Evolutionary conservation across 176 grass and related monocot species (phyloP).

Genomic region (Phoenix roebelenii): DNA sequence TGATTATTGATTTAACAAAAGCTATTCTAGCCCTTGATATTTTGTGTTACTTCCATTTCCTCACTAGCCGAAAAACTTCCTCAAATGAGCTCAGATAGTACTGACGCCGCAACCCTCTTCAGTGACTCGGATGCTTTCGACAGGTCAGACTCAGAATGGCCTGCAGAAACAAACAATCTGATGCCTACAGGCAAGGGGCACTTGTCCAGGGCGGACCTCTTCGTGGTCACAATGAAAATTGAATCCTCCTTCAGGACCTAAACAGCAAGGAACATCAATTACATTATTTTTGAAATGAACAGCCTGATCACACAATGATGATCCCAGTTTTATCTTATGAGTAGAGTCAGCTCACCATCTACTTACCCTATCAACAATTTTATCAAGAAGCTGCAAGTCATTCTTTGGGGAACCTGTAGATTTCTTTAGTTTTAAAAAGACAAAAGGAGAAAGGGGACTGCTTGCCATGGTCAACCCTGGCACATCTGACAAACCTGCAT

Average conservation of each 20-base stretch:
- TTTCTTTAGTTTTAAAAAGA: conserved; percentile 84
- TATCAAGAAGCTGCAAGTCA: conserved; percentile 60
- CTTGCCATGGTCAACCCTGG: conserved; percentile 61
- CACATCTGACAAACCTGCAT: conserved; percentile 54
- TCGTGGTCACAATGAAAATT: conserved; percentile 8
- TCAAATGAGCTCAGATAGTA: conserved; percentile 1
- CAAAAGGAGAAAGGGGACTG: conserved; percentile 53
- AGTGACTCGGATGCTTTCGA: conserved; percentile 2
- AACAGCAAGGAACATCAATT: neutral
- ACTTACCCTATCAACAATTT: conserved; percentile 54
- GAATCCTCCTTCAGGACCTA: conserved; percentile 17
- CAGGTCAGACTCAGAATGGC: conserved; percentile 10
- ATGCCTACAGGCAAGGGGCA: conserved; percentile 7
- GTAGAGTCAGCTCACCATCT: no score
- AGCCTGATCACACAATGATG: neutral
- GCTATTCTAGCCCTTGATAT: no score
- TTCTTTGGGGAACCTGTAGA: conserved; percentile 36
- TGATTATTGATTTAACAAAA: no score
- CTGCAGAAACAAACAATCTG: conserved; percentile 12
- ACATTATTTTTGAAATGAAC: no score
- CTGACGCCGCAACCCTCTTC: conserved; percentile 1
- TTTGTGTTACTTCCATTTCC: no score
- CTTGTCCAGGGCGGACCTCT: conserved; percentile 6
- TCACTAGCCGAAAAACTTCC: no score
- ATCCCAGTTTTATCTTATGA: neutral